These are phyloP conservation scores for Choiromyces venosus DNA, from an alignment of 495 filamentous ascomycete species.

Conservation along the genomic window DNA sequence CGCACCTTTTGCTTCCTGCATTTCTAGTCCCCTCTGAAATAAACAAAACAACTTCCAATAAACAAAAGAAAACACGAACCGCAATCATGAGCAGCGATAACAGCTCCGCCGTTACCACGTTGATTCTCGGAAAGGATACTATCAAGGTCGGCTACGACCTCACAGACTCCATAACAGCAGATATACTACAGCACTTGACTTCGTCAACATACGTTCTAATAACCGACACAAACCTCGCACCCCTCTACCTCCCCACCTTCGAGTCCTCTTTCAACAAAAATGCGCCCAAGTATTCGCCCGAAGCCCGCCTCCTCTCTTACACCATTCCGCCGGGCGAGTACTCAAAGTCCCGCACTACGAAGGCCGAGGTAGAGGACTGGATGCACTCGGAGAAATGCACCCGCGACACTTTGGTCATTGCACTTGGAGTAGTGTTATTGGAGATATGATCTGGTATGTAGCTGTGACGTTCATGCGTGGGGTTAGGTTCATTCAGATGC, in stretches of 20 bases:
- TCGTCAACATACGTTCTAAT: slow-evolving; percentile 93
- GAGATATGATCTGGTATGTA: slow-evolving; percentile 94
- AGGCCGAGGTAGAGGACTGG: slow-evolving; percentile 96
- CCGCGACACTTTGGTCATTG: slow-evolving; percentile 88
- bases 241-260: slow-evolving; percentile 73
- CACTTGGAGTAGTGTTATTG: slow-evolving; percentile 94
- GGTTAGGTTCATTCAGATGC: slow-evolving; percentile 91
- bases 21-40: not conserved
- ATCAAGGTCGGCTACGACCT: slow-evolving; percentile 90
- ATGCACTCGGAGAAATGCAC: slow-evolving; percentile 88
- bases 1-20: not conserved
- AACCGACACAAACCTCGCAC: slow-evolving; percentile 86
- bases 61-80: not conserved
- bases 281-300: slow-evolving; percentile 46
- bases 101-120: slow-evolving; percentile 24
- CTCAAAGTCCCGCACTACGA: slow-evolving; percentile 86
- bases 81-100: slow-evolving; percentile 23
- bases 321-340: slow-evolving; percentile 84
- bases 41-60: not conserved
- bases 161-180: slow-evolving; percentile 71
- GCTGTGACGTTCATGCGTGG: slow-evolving; percentile 98
- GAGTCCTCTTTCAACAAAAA: slow-evolving; percentile 61
- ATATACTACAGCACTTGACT: slow-evolving; percentile 67
- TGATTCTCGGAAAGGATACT: slow-evolving; percentile 53
- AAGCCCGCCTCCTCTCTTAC: slow-evolving; percentile 75